phyloP scores from a whole-genome alignment of 2,329 filamentous ascomycete genomes.

The Fusarium subtropicale region DNA sequence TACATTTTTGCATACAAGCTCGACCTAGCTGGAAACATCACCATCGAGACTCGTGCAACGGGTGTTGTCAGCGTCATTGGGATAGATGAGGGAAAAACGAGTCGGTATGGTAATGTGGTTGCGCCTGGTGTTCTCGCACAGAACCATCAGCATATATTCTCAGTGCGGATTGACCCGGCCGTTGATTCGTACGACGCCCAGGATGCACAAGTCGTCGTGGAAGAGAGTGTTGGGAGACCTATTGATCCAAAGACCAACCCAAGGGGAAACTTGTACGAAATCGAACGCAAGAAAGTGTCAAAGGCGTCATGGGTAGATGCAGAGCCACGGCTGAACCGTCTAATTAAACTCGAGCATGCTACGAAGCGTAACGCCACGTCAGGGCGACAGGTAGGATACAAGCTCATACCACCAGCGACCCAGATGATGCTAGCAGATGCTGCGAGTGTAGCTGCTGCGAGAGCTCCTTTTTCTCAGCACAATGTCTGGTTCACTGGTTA shows the following conservation, averaged over 20 bases:
- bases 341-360: conserved; percentile 62
- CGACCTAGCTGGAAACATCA: conserved; percentile 70
- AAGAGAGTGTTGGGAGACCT: conserved; percentile 52
- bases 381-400: conserved; percentile 63
- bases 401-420: conserved; percentile 58
- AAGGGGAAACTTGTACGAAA: conserved; percentile 69
- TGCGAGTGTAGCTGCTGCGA: conserved; percentile 55
- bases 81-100: conserved; percentile 66
- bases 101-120: conserved; percentile 70
- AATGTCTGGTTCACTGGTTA: conserved; percentile 63
- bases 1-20: conserved; percentile 67
- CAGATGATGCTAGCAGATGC: conserved; percentile 61
- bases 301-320: conserved; percentile 63
- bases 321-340: conserved; percentile 63
- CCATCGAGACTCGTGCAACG: conserved; percentile 72
- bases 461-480: conserved; percentile 60
- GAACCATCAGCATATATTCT: conserved; percentile 78
- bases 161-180: conserved; percentile 71
- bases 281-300: conserved; percentile 59
- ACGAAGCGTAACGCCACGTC: conserved; percentile 59
- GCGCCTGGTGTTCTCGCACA: conserved; percentile 72
- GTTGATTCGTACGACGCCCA: conserved; percentile 60
- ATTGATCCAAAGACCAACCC: conserved; percentile 67
- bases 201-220: conserved; percentile 61
- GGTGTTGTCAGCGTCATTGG: conserved; percentile 70